Conservation (phyloP, 106 monocot genomes). For the Hemerocallis citrina region DNA sequence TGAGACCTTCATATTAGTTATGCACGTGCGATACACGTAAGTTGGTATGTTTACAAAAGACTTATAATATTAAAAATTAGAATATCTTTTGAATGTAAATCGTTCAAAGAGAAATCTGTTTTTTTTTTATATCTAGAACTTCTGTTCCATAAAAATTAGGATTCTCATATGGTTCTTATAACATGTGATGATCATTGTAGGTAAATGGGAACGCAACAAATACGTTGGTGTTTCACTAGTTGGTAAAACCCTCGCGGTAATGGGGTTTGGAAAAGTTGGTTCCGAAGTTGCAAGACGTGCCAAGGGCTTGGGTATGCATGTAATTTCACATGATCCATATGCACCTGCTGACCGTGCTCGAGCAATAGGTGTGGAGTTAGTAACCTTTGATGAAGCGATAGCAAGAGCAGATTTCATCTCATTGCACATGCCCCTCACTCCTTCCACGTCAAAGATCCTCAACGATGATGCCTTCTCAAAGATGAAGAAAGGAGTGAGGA, state of each 20-base stretch:
- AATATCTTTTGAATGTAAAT: too few species aligned
- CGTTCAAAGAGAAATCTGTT: too few species aligned
- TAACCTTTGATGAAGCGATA: conserved; percentile 56
- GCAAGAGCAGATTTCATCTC: conserved; percentile 62
- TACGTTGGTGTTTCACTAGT: conserved; percentile 86
- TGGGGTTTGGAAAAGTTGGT: conserved; percentile 86
- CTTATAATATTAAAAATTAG: too few species aligned
- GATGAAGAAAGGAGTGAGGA: conserved; percentile 69
- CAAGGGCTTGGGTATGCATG: conserved; percentile 80
- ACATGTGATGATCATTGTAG: conserved; percentile 15
- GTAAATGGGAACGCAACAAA: conserved; percentile 72
- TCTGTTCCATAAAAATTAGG: too few species aligned
- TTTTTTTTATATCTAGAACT: too few species aligned
- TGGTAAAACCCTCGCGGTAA: conserved; percentile 63
- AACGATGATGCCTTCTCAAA: conserved; percentile 63
- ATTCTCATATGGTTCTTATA: too few species aligned
- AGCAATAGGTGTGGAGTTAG: conserved; percentile 71
- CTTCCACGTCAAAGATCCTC: conserved; percentile 50
- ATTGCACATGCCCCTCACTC: conserved; percentile 71
- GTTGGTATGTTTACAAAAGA: too few species aligned
- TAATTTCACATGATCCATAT: conserved; percentile 85
- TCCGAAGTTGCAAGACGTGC: conserved; percentile 81
- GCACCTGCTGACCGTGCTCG: conserved; percentile 69
- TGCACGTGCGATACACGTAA: too few species aligned
- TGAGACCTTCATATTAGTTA: too few species aligned